Evolutionary conservation across 805 yeast genomes (phyloP), one percentile per base, ranked within the genome.

Genomic region (Ogataea allantospora): DNA sequence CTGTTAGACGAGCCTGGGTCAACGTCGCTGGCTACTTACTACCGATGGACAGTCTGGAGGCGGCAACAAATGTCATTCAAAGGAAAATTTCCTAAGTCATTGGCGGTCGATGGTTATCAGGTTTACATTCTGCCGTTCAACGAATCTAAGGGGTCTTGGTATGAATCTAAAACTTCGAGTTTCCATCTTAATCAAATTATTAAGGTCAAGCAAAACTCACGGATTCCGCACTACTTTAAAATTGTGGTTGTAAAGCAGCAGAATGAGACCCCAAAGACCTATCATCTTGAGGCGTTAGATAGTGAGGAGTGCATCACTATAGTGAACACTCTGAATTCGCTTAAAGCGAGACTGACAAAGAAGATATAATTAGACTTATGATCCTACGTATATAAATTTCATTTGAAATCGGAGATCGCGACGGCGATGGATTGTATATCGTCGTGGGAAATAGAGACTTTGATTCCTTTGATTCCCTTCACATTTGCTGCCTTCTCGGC

Each of bases 401-500:
- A n/a, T 7, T 7, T 9, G 11, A 21, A 9, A 21, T 21, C 23
- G 11, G 78, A 71, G 50, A 91, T 78, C 23, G 99, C 99, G 56
- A 93, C 97, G 8, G 99, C 98, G 47, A 95, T 93, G 27, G 96
- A 87, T 73, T 93, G 99, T 71, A 83, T 75, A 54, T 95, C 99
- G 59, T 91, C 96, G 62, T 93, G 99, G 15, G 96, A 85, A 53
- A 93, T 93, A 27, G 96, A 86, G 42, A 93, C 95, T 58, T 77
- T 84, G 46, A 93, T 83, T 22, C 66, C 62, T 62, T 71, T 74
- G 44, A 86, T 77, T 31, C 91, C 93, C 38, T 80, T 80, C 38
- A 67, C 65, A 14, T 70, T 58, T 27, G 98, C 97, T 48, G 88
- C 85, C 21, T 63, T 58, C 54, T 76, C 69, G 30, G 99, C 98